phyloP scores from a whole-genome alignment of 2,329 filamentous ascomycete genomes.

The Tolypocladium tropicale region DNA sequence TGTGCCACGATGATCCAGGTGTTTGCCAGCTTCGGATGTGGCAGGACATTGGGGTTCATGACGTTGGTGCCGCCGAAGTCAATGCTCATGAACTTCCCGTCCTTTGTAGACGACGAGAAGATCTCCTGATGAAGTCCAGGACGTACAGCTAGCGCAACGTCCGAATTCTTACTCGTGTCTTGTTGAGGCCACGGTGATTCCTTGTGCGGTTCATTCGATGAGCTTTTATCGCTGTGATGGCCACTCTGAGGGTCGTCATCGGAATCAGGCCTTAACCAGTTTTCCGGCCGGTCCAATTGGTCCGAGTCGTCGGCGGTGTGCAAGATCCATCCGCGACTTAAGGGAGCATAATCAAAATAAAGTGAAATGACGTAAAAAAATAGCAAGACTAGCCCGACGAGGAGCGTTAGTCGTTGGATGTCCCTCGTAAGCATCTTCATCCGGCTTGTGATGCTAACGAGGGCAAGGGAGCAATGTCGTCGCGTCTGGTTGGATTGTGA shows the following conservation, averaged over 20 bases:
- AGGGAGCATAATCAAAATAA: not conserved
- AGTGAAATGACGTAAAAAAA: not conserved
- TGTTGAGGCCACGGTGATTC: not conserved
- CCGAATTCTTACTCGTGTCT: not conserved
- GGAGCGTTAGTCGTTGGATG: not conserved
- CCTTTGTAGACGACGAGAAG: slow-evolving; percentile 33
- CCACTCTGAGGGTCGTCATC: not conserved
- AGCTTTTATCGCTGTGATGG: not conserved
- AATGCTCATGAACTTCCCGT: slow-evolving; percentile 39
- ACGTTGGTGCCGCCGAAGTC: slow-evolving; percentile 29
- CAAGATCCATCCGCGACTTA: not conserved
- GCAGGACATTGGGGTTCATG: slow-evolving; percentile 48
- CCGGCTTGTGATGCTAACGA: not conserved
- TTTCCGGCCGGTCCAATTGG: not conserved
- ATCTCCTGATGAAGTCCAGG: slow-evolving; percentile 23
- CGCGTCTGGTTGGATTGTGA: not conserved
- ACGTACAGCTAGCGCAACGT: not conserved
- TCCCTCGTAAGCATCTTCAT: not conserved
- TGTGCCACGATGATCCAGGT: slow-evolving; percentile 44
- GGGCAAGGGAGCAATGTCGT: not conserved
- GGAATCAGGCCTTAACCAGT: not conserved
- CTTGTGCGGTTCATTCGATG: not conserved
- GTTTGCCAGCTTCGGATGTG: slow-evolving; percentile 36
- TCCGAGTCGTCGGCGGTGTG: not conserved
- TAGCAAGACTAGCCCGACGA: not conserved